Evolutionary conservation across 352 stramenopile genomes (phyloP).

Genomic region (Globisporangium spinosum): DNA sequence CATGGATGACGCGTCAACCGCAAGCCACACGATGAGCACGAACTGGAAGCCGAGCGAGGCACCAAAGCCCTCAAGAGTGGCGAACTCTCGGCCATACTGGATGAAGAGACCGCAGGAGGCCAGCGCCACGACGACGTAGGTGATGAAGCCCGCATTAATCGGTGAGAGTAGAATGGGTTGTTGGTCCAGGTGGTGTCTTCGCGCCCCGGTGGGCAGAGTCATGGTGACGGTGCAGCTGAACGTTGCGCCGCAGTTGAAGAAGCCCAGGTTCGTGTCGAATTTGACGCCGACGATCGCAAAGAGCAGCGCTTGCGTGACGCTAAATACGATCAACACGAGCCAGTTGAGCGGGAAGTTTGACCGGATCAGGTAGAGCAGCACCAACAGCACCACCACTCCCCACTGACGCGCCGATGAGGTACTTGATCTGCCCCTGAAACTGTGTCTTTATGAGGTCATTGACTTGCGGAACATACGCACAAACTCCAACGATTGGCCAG

Average conservation of each 20-base stretch:
- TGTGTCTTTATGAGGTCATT: neutral
- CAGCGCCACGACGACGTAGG: constrained; percentile 24
- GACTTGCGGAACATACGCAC: neutral
- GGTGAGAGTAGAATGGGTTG: constrained; percentile 30
- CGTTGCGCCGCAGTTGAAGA: constrained; percentile 36
- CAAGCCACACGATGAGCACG: constrained; percentile 49
- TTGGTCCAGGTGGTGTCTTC: neutral
- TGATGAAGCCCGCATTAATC: constrained; percentile 25
- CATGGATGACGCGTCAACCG: constrained; percentile 49
- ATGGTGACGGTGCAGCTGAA: constrained; percentile 47
- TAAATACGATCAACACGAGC: constrained; percentile 36
- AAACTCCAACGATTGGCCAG: neutral
- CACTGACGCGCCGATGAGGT: neutral
- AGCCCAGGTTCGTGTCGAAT: constrained; percentile 35
- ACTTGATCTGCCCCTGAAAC: neutral
- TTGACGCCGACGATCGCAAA: constrained; percentile 31
- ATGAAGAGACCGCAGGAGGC: constrained; percentile 27
- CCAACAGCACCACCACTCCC: neutral
- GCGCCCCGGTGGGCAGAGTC: constrained; percentile 28
- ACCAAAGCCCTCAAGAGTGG: constrained; percentile 33
- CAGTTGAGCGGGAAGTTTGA: constrained; percentile 7
- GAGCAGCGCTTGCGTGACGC: constrained; percentile 29
- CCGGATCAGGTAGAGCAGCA: constrained; percentile 1
- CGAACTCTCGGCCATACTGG: constrained; percentile 22
- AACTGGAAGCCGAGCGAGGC: constrained; percentile 42